phyloP scores from a whole-genome alignment of 306 rosid genomes.

The Fragaria vesca region DNA sequence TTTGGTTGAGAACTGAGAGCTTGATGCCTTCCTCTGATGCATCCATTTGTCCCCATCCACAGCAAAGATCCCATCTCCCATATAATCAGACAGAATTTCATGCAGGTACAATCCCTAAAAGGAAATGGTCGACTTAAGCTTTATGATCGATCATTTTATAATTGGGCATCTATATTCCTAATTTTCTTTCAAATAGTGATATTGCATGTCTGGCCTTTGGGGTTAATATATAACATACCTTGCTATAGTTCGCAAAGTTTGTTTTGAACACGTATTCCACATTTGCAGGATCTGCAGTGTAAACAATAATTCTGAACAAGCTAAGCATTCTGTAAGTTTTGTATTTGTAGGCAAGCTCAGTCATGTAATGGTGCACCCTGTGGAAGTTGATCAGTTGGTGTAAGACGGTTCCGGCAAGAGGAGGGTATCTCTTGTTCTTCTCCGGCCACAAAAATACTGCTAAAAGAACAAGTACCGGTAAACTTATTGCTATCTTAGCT shows the following conservation, averaged over 20 bases:
- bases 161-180: background rate
- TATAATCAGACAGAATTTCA: constrained; percentile 16
- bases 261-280: constrained; percentile 28
- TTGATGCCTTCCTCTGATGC: constrained; percentile 34
- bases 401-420: constrained; percentile 16
- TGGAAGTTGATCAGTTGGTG: constrained; percentile 15
- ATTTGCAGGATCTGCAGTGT: constrained; percentile 25
- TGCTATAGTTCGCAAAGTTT: constrained; percentile 24
- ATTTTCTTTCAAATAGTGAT: background rate
- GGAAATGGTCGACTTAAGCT: background rate
- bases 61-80: constrained; percentile 29
- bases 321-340: constrained; percentile 20
- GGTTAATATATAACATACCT: constrained; percentile 9
- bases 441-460: background rate
- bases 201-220: background rate
- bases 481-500: background rate
- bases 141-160: background rate
- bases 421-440: constrained; percentile 18
- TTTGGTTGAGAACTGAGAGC: constrained; percentile 35
- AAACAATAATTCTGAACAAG: constrained; percentile 11
- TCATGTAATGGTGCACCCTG: constrained; percentile 19
- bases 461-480: background rate
- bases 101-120: constrained; percentile 25
- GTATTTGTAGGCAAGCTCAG: constrained; percentile 14
- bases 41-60: constrained; percentile 39